Evolutionary conservation across 345 rosid species (phyloP), one percentile per base, ranked within the genome.

Genomic region (Geranium brycei): DNA sequence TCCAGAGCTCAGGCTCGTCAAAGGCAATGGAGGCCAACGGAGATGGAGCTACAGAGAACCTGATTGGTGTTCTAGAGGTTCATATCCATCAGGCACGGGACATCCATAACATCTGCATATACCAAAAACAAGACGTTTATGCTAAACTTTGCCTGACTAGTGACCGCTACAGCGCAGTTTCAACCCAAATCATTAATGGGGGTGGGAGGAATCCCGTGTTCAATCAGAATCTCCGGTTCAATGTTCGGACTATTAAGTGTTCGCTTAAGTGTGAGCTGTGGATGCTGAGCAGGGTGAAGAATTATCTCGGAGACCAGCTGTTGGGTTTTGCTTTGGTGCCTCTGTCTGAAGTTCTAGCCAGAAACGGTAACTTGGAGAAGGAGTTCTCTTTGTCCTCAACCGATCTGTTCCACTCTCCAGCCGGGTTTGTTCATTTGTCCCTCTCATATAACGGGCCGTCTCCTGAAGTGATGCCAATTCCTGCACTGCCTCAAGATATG

Each of bases 121-220:
- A 95, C 85, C 99, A 95, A 75, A 95, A 95, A 81, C 99, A 95
- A 73, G 99, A 95, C 73, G 99, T 95, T 69, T 95, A 95, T 77
- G 97, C 97, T 62, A 95, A 88, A 89, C 78, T 91, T 76, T 88
- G 95, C 71, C 79, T 95, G 63, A 91, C 96, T 19, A 81, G 82
- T 70, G 87, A 90, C 66, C 99, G 97, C 17, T 89, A 88, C 62
- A 79, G 67, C 79, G 71, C 86, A 1, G 91, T 79, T 57, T 80
- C 97, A 51, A 83, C 99, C 79, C 91, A 85, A 63, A 91, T 80
- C 85, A 91, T 95, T 75, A 95, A 95, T 59, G 99, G 97, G 14
- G 99, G 99, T 63, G 99, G 99, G 64, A 85, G 91, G 83, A 87
- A 95, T 75, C 97, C 99, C 0, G 95, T 95, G 61, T 95, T 95